phyloP scores from a whole-genome alignment of 2,329 filamentous ascomycete species.

The Colletotrichum gigasporum region DNA sequence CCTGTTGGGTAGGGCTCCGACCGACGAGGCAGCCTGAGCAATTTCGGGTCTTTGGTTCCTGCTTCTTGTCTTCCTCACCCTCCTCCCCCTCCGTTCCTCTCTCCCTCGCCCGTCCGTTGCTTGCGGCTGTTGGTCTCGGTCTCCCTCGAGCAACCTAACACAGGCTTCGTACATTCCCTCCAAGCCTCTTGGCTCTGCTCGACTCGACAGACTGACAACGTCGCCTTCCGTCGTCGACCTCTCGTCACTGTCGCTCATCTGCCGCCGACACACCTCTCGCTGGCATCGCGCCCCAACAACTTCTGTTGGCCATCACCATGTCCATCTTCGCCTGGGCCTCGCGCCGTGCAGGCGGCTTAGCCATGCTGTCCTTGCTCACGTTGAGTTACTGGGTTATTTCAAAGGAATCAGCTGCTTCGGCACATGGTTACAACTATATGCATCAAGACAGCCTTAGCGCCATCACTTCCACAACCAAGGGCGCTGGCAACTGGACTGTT shows the following conservation, averaged over 20 bases:
- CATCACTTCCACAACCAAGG: constrained; percentile 43
- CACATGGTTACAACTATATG: constrained; percentile 54
- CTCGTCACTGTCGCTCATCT: constrained; percentile 6
- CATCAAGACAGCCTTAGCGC: constrained; percentile 49
- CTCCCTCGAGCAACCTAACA: constrained; percentile 19
- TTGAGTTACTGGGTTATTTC: constrained; percentile 67
- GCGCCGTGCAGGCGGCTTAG: constrained; percentile 63
- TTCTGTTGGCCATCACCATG: constrained; percentile 48
- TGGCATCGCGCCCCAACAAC: constrained; percentile 11
- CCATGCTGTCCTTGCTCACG: constrained; percentile 57
- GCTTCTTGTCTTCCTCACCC: constrained; percentile 7
- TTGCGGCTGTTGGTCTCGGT: constrained; percentile 24
- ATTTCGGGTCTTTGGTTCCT: constrained; percentile 20
- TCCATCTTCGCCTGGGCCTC: constrained; percentile 64
- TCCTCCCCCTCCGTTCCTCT: constrained; percentile 27
- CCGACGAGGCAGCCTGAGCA: constrained; percentile 15
- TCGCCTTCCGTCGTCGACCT: constrained; percentile 17
- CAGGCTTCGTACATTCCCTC: constrained; percentile 12
- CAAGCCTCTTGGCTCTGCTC: constrained; percentile 11
- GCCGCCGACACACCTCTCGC: constrained; percentile 1
- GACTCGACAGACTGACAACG: constrained; percentile 19
- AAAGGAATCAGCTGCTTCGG: constrained; percentile 54
- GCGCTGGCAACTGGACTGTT: constrained; percentile 60
- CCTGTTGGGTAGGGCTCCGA: constrained; percentile 23
- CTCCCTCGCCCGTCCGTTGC: constrained; percentile 5